A percentile compares a stretch with the other conserved stretches of the same genome.
Evolutionary conservation across 2,329 filamentous ascomycete genomes (phyloP).

Genomic region (Colletotrichum spaethianum): DNA sequence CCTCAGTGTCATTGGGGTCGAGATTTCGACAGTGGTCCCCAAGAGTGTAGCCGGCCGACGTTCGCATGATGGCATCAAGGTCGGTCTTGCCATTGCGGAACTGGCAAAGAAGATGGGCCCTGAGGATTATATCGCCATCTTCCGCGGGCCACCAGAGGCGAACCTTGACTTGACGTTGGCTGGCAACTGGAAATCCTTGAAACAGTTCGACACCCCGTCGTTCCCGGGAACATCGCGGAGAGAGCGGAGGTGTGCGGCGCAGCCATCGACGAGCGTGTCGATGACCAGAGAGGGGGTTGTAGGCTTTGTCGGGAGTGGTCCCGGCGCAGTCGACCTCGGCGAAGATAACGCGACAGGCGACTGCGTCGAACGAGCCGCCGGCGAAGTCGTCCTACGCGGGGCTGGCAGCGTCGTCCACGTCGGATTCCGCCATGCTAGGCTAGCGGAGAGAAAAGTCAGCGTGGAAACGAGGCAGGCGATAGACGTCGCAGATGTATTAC

Average conservation of each 20-base stretch:
- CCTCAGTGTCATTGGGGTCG: neutral
- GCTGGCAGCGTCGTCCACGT: too few relatives aligned
- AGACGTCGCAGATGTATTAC: too few relatives aligned
- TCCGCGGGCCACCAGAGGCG: neutral
- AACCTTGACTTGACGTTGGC: neutral
- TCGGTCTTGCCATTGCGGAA: neutral
- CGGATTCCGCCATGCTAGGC: too few relatives aligned
- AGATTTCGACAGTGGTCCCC: too few relatives aligned
- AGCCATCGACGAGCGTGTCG: neutral
- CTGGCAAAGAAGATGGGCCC: neutral
- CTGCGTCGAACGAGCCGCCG: too few relatives aligned
- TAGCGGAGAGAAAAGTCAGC: too few relatives aligned
- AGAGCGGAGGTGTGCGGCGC: neutral
- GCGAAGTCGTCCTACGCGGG: too few relatives aligned
- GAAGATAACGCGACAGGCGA: too few relatives aligned
- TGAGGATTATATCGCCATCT: neutral
- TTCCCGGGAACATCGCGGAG: neutral
- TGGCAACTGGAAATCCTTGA: neutral
- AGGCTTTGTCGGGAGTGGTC: too few relatives aligned
- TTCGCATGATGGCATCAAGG: neutral
- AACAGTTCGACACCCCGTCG: neutral
- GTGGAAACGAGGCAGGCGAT: too few relatives aligned
- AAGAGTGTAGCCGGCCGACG: neutral
- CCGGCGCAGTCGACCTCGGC: too few relatives aligned
- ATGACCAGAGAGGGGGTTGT: neutral